These are phyloP conservation scores for Myxozyma neglecta DNA, from an alignment of 805 yeast genomes.

Conservation along the genomic window DNA sequence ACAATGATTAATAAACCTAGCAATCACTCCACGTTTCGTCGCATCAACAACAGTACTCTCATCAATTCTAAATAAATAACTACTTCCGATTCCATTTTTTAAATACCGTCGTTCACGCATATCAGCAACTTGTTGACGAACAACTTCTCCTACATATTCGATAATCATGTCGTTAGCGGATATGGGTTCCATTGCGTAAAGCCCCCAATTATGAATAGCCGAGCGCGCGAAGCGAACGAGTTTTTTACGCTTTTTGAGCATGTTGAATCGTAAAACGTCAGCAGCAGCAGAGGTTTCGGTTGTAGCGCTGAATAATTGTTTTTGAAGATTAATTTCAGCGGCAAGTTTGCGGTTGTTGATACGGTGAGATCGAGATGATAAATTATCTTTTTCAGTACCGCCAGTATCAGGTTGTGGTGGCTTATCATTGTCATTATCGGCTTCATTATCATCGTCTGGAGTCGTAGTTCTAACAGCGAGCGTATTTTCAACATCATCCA, in stretches of 20 bases:
- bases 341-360: conserved; percentile 85
- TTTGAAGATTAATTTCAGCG: conserved; percentile 82
- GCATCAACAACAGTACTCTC: conserved; percentile 96
- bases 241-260: conserved; percentile 82
- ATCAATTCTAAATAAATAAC: conserved; percentile 88
- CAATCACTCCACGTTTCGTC: conserved; percentile 94
- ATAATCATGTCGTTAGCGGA: conserved; percentile 97
- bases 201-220: conserved; percentile 97
- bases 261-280: conserved; percentile 79
- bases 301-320: conserved; percentile 62
- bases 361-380: conserved; percentile 73
- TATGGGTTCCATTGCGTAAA: conserved; percentile 92
- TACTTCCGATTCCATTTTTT: conserved; percentile 91
- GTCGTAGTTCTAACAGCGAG: conserved; percentile 14
- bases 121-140: conserved; percentile 92
- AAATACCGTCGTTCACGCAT: conserved; percentile 82
- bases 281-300: conserved; percentile 52
- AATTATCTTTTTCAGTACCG: conserved; percentile 31
- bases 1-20: conserved; percentile 94
- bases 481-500: conserved; percentile 34
- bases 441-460: conserved; percentile 19
- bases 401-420: conserved; percentile 23
- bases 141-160: conserved; percentile 94
- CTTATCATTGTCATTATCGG: conserved; percentile 1
- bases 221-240: conserved; percentile 97